These are phyloP conservation scores for Macaranga tanarius DNA, from an alignment of 441 rosid species.

Conservation along the genomic window DNA sequence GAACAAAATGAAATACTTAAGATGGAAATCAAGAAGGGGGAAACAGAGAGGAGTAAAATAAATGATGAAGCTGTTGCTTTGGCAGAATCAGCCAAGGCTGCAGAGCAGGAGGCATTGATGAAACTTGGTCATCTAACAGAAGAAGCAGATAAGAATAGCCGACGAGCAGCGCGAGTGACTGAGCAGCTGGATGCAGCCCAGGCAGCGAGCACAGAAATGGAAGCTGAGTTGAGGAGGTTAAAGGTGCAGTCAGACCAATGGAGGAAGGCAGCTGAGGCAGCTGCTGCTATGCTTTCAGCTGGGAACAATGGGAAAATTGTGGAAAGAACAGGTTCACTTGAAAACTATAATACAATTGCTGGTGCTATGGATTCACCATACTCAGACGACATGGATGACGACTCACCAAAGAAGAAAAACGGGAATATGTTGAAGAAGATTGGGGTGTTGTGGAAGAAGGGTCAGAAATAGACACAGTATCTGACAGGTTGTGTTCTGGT, in stretches of 20 bases:
- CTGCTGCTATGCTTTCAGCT: slow-evolving; percentile 75
- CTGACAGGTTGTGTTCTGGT: slow-evolving; percentile 13
- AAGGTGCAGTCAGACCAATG: slow-evolving; percentile 96
- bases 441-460: slow-evolving; percentile 86
- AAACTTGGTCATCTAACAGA: slow-evolving; percentile 57
- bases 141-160: slow-evolving; percentile 71
- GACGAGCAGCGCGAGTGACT: slow-evolving; percentile 54
- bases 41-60: slow-evolving; percentile 46
- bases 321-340: slow-evolving; percentile 62
- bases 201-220: slow-evolving; percentile 65
- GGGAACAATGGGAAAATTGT: slow-evolving; percentile 68
- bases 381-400: slow-evolving; percentile 75
- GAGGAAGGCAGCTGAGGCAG: slow-evolving; percentile 99
- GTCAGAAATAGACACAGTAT: slow-evolving; percentile 49
- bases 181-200: slow-evolving; percentile 84
- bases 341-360: slow-evolving; percentile 41
- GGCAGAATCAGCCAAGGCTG: slow-evolving; percentile 47
- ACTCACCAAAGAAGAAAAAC: slow-evolving; percentile 85
- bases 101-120: slow-evolving; percentile 62
- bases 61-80: slow-evolving; percentile 38
- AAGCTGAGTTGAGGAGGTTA: slow-evolving; percentile 78
- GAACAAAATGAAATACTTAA: slow-evolving; percentile 58
- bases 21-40: slow-evolving; percentile 47
- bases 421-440: slow-evolving; percentile 87
- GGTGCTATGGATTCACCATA: slow-evolving; percentile 54